Evolutionary conservation across 495 filamentous ascomycete genomes (phyloP), one percentile per base, ranked within the genome.

Genomic region (Podospora anserina): DNA sequence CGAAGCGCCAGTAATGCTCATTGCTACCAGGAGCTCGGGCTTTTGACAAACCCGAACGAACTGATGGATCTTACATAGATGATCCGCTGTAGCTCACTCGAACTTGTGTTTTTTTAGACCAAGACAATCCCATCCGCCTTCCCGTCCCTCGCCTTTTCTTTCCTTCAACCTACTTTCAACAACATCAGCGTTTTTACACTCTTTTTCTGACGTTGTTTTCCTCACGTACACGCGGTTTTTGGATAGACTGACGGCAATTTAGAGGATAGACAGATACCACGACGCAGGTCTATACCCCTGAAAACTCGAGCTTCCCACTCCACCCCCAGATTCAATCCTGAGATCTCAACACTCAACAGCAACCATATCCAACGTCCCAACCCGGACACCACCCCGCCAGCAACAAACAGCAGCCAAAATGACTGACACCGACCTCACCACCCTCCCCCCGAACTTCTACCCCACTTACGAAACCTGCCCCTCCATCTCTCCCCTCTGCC

Each of bases 401-500:
- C 34, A 5, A 23, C 23, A 23, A 23, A 23, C 23, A 2, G 23
- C 23, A 2, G 0, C 39, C 39, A 49, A 49, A 49, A 49, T 49
- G 39, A 11, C 39, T 11, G 39, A 49, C 39, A 49, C 2, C 39
- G 39, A 49, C 39, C 39, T 49, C 39, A 11, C 39, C 39, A 11
- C 68, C 49, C 68, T 53, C 7, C 61, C 68, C 20, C 26, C 71
- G 11, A 66, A 61, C 30, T 71, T 65, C 60, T 28, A 68, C n/a
- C 76, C 78, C 4, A 78, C 63, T 67, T 76, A 71, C 59, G 66
- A 78, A n/a, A 71, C 72, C 3, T 90, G 89, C 76, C 68, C 67
- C 16, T 69, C 82, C 59, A 83, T 90, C 27, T 71, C 76, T 27
- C 70, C 75, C 0, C 26, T 70, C 15, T 92, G 90, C 70, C 86